These are phyloP conservation scores for Trichoderma reesei DNA, from an alignment of 495 filamentous ascomycete species.

Conservation along the genomic window DNA sequence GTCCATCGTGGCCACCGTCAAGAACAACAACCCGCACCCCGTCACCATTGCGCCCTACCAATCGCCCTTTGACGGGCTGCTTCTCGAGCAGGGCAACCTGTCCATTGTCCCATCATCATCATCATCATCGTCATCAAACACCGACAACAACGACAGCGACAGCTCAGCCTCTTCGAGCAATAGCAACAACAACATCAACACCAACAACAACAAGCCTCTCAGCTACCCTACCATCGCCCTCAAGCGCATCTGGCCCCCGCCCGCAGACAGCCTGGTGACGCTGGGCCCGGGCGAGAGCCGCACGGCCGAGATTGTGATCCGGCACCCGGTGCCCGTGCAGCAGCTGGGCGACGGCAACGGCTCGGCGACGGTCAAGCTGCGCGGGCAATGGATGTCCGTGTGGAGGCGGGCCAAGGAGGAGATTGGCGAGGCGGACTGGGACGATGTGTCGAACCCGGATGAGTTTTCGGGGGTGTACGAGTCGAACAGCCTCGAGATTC, in stretches of 20 bases:
- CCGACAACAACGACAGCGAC: background rate
- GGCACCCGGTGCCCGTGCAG: background rate
- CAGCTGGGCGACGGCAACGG: background rate
- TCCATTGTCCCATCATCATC: background rate
- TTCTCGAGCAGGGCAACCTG: background rate
- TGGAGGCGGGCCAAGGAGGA: background rate
- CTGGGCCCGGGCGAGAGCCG: constrained; percentile 6
- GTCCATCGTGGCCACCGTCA: background rate
- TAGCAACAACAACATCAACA: too few relatives aligned
- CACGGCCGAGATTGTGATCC: constrained; percentile 1
- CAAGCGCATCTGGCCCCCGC: background rate
- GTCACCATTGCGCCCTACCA: constrained; percentile 1
- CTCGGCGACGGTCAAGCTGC: background rate
- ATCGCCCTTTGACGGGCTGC: background rate
- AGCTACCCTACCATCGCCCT: background rate
- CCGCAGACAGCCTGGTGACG: background rate
- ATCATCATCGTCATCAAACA: background rate
- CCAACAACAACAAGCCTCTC: background rate
- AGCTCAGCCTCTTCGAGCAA: background rate
- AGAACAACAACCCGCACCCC: constrained; percentile 4
- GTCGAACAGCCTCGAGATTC: constrained; percentile 5
- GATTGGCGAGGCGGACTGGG: constrained; percentile 1
- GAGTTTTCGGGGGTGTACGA: constrained; percentile 3
- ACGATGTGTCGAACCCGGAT: constrained; percentile 1
- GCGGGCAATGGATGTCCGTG: background rate